A percentile compares a stretch with the other conserved stretches of the same genome.
Conservation (phyloP, 83 land plant genomes). For the Diphasiastrum complanatum region DNA sequence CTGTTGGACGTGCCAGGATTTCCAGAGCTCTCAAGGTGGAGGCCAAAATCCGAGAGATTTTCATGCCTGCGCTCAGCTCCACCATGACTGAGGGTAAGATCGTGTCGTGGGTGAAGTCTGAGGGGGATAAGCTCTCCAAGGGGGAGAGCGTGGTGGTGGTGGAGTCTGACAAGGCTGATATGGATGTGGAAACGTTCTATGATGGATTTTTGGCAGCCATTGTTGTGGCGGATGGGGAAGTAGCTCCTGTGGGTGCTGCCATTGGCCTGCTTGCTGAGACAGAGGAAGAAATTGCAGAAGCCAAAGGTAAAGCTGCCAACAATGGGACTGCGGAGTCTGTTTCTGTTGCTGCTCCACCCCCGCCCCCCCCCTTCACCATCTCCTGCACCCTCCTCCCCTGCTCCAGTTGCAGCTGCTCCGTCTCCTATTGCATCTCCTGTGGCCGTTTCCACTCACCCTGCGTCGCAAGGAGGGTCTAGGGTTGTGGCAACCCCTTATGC, state of each 20-base stretch:
- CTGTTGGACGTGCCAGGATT: too few relatives aligned
- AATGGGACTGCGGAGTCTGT: constrained; percentile 4
- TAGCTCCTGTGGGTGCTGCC: constrained; percentile 83
- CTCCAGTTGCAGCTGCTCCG: not conserved
- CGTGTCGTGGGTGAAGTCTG: constrained; percentile 84
- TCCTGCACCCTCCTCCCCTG: constrained; percentile 3
- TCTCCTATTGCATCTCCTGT: constrained; percentile 27
- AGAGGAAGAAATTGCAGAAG: constrained; percentile 71
- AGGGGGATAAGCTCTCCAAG: constrained; percentile 85
- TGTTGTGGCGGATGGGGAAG: constrained; percentile 73
- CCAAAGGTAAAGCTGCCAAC: constrained; percentile 48
- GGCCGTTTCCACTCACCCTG: constrained; percentile 40
- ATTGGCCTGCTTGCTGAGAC: constrained; percentile 85
- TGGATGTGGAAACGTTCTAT: constrained; percentile 99
- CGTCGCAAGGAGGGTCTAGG: constrained; percentile 64
- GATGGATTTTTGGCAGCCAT: constrained; percentile 88
- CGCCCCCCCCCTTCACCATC: constrained; percentile 29
- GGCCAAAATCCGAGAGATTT: constrained; percentile 92
- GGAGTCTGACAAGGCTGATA: constrained; percentile 98
- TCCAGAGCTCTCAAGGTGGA: constrained; percentile 19
- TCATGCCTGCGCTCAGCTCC: constrained; percentile 98
- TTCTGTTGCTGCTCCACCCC: constrained; percentile 24
- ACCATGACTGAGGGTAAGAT: constrained; percentile 99
- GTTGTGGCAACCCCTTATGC: constrained; percentile 92
- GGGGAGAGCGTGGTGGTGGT: constrained; percentile 97